A percentile compares a stretch with the other conserved stretches of the same genome.
Evolutionary conservation across 495 filamentous ascomycete genomes (phyloP).

Genomic region (Corynascus novoguineensis): DNA sequence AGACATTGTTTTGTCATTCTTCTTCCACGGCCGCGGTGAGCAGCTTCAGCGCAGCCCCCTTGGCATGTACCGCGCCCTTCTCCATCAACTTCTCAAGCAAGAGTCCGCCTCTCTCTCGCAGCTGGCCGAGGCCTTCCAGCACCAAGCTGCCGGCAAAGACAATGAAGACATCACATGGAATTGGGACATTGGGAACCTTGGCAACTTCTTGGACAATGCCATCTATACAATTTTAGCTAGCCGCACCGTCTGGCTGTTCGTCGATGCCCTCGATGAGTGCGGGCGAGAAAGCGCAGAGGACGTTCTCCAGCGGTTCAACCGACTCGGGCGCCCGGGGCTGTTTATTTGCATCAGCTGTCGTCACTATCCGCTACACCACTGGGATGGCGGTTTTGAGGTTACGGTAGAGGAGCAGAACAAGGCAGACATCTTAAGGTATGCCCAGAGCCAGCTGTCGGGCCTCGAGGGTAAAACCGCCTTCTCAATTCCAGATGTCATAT

Average conservation of each 20-base stretch:
- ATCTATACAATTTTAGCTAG: background rate
- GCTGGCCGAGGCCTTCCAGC: background rate
- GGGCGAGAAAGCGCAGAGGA: background rate
- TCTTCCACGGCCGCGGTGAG: background rate
- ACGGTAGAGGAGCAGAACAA: background rate
- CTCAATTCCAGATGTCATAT: background rate
- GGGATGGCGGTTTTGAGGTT: background rate
- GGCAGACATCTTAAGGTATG: background rate
- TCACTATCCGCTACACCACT: background rate
- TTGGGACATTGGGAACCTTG: background rate
- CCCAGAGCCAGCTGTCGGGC: background rate
- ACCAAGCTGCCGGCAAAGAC: background rate
- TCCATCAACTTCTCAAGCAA: background rate
- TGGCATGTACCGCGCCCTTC: background rate
- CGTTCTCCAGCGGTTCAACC: background rate
- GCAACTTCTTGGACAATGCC: background rate
- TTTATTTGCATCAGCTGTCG: background rate
- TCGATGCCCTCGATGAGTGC: background rate
- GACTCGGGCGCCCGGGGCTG: background rate
- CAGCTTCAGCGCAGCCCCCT: background rate
- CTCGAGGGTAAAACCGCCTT: background rate
- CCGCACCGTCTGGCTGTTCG: background rate
- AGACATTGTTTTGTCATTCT: background rate
- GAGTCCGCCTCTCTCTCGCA: background rate
- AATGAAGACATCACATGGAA: background rate